Evolutionary conservation across 495 filamentous ascomycete species (phyloP).

Genomic region (Lasiosphaeria hispida): DNA sequence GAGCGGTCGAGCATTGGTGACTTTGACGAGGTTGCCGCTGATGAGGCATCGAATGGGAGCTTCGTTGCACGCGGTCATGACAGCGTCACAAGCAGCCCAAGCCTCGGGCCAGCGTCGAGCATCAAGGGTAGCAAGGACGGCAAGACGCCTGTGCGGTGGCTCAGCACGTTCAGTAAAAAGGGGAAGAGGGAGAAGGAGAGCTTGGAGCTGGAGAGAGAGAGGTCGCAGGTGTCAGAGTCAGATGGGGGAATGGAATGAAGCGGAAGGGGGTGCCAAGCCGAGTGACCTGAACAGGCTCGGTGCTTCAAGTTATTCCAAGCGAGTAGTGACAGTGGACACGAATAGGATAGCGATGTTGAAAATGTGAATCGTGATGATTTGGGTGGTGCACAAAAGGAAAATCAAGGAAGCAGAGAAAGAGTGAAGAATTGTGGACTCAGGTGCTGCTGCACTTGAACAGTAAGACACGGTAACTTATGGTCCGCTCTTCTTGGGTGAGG

Average conservation of each 20-base stretch:
- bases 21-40: slow-evolving; percentile 42
- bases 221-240: slow-evolving; percentile 27
- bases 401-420: too few species aligned
- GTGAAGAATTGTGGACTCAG: too few species aligned
- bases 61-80: slow-evolving; percentile 43
- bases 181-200: slow-evolving; percentile 51
- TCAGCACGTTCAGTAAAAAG: slow-evolving; percentile 46
- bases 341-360: too few species aligned
- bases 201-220: slow-evolving; percentile 45
- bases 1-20: slow-evolving; percentile 51
- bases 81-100: slow-evolving; percentile 41
- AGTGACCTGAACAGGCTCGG: not conserved
- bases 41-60: slow-evolving; percentile 16
- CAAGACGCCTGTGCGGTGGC: slow-evolving; percentile 42
- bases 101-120: slow-evolving; percentile 33
- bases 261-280: not conserved
- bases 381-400: too few species aligned
- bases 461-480: too few species aligned
- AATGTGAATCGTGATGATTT: too few species aligned
- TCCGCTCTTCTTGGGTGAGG: too few species aligned
- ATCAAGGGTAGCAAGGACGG: slow-evolving; percentile 20
- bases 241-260: slow-evolving; percentile 11
- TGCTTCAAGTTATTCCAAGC: too few species aligned
- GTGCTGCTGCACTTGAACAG: too few species aligned
- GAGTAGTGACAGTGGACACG: too few species aligned